These are phyloP conservation scores for Tolypocladium endophyticum DNA, from an alignment of 2,329 filamentous ascomycete genomes.

Conservation along the genomic window DNA sequence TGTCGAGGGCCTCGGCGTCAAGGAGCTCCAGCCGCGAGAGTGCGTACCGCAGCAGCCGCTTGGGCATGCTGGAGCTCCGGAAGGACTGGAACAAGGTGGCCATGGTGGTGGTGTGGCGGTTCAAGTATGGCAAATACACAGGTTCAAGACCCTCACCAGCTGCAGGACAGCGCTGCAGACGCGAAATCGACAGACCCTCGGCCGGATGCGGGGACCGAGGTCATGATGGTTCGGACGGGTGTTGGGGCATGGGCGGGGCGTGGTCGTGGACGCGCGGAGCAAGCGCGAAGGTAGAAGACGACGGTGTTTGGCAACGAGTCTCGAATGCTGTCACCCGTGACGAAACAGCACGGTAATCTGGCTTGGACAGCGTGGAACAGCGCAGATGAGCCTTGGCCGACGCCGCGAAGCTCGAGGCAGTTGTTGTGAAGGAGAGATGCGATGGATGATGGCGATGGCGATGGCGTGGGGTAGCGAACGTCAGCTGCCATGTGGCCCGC, in stretches of 20 bases:
- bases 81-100: conserved; percentile 60
- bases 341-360: background rate
- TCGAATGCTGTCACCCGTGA: background rate
- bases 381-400: background rate
- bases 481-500: background rate
- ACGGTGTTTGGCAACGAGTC: background rate
- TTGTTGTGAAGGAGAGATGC: background rate
- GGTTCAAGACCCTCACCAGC: conserved; percentile 3
- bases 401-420: background rate
- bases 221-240: conserved; percentile 1
- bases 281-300: background rate
- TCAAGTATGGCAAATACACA: background rate
- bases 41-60: conserved; percentile 78
- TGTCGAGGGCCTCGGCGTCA: conserved; percentile 75
- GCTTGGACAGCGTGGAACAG: background rate
- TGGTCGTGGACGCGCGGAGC: background rate
- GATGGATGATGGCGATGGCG: background rate
- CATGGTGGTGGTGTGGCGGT: conserved; percentile 38
- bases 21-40: conserved; percentile 76
- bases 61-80: conserved; percentile 66
- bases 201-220: conserved; percentile 19
- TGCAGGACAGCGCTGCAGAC: conserved; percentile 8
- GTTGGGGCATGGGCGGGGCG: background rate
- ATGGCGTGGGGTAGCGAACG: background rate
- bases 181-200: conserved; percentile 23